These are phyloP conservation scores for Volvariella surrecta DNA, from an alignment of 1,284 basidiomycete genomes.

Conservation along the genomic window DNA sequence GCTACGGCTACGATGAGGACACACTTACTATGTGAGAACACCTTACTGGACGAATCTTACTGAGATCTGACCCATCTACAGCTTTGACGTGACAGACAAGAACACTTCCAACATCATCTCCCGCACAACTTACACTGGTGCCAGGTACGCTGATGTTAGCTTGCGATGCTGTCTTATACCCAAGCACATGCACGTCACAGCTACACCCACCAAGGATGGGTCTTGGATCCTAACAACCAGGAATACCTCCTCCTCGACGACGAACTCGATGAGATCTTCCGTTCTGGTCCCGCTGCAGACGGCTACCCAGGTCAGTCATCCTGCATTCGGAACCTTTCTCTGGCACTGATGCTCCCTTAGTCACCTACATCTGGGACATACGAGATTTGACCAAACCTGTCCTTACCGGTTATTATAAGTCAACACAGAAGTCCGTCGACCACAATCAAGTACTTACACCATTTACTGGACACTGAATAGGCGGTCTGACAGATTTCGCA, in stretches of 20 bases:
- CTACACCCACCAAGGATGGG: conserved; percentile 19
- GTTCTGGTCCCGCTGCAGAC: conserved; percentile 15
- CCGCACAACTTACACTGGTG: conserved; percentile 14
- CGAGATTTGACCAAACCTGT: conserved; percentile 13
- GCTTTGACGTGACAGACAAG: conserved; percentile 15
- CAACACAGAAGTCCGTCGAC: conserved; percentile 15
- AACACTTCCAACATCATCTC: conserved; percentile 16
- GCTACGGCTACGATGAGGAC: conserved; percentile 18
- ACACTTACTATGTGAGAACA: conserved; percentile 13
- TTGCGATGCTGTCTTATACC: too few species aligned
- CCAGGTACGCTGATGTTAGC: conserved; percentile 1
- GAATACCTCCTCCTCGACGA: conserved; percentile 19
- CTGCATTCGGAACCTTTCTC: too few species aligned
- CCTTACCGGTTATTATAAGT: conserved; percentile 17
- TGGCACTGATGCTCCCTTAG: neutral
- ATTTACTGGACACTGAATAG: too few species aligned
- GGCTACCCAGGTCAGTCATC: conserved; percentile 9
- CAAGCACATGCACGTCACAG: too few species aligned
- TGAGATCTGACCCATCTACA: too few species aligned
- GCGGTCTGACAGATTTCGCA: too few species aligned
- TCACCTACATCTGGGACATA: conserved; percentile 24
- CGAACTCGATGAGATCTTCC: conserved; percentile 18
- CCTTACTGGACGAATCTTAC: too few species aligned
- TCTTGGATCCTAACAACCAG: conserved; percentile 15
- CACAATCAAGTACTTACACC: conserved; percentile 14